Evolutionary conservation across 148 eudicot species (phyloP).

Genomic region (Vaccinium vitisidaea): DNA sequence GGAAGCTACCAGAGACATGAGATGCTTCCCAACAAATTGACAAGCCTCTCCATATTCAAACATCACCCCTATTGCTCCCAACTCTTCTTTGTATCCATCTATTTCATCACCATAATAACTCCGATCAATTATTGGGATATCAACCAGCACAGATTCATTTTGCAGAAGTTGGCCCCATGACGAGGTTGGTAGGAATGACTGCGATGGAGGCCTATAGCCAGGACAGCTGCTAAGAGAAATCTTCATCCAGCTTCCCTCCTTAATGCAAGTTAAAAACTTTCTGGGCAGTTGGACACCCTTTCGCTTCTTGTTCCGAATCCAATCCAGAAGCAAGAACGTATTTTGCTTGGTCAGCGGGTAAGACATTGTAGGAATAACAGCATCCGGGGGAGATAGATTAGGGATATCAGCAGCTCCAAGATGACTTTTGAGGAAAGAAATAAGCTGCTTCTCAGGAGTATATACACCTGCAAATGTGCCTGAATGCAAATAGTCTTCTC

Average conservation of each 20-base stretch:
- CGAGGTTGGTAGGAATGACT: conserved; percentile 44
- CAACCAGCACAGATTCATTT: conserved; percentile 44
- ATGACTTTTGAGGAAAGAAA: conserved; percentile 32
- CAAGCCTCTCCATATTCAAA: conserved; percentile 47
- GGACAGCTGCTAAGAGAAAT: conserved; percentile 39
- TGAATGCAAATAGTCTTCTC: conserved; percentile 43
- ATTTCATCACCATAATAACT: conserved; percentile 48
- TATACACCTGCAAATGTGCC: conserved; percentile 31
- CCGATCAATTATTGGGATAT: conserved; percentile 54
- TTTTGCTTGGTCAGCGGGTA: conserved; percentile 43
- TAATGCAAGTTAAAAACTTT: conserved; percentile 38
- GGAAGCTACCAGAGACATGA: conserved; percentile 38
- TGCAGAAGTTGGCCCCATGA: conserved; percentile 46
- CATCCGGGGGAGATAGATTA: conserved; percentile 47
- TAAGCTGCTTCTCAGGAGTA: conserved; percentile 26
- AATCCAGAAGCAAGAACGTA: conserved; percentile 48
- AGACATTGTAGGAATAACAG: conserved; percentile 35
- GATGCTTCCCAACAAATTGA: conserved; percentile 46
- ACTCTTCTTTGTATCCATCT: conserved; percentile 38
- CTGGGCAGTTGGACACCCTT: conserved; percentile 28
- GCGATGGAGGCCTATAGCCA: conserved; percentile 43
- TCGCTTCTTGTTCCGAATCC: conserved; percentile 36
- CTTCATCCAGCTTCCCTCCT: conserved; percentile 51
- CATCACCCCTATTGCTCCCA: conserved; percentile 53
- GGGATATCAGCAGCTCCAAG: conserved; percentile 59